phyloP scores from a whole-genome alignment of 768 basidiomycete species.

The Tulasnella sp. region DNA sequence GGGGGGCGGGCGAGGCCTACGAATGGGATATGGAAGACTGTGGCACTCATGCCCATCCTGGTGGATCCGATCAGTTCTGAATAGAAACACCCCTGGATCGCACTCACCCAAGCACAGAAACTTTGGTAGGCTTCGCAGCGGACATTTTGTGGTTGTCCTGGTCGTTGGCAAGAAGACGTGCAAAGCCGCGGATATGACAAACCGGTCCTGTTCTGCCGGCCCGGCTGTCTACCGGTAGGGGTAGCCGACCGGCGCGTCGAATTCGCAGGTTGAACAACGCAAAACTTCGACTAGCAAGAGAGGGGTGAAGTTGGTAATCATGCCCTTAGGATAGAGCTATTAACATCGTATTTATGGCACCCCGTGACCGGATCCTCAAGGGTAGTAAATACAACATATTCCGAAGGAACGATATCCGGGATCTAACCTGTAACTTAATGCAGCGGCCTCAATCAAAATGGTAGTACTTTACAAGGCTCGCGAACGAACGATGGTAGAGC shows the following conservation, averaged over 20 bases:
- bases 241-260: not conserved
- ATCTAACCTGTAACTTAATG: too few relatives aligned
- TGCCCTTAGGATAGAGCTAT: too few relatives aligned
- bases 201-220: not conserved
- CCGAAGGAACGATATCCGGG: not conserved
- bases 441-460: too few relatives aligned
- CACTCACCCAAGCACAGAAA: constrained; percentile 22
- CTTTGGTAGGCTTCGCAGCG: not conserved
- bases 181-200: not conserved
- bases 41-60: constrained; percentile 30
- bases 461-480: too few relatives aligned
- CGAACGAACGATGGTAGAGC: too few relatives aligned
- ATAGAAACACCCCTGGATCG: not conserved
- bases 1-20: constrained; percentile 34
- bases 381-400: not conserved
- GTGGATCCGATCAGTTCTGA: not conserved
- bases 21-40: constrained; percentile 41
- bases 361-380: not conserved
- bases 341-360: too few relatives aligned
- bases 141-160: not conserved
- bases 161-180: not conserved
- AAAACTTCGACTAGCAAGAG: too few relatives aligned
- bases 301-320: too few relatives aligned
- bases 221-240: not conserved
- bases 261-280: not conserved